Evolutionary conservation across 495 filamentous ascomycete genomes (phyloP), one percentile per base, ranked within the genome.

Genomic region (Talaromyces nanjingensis): DNA sequence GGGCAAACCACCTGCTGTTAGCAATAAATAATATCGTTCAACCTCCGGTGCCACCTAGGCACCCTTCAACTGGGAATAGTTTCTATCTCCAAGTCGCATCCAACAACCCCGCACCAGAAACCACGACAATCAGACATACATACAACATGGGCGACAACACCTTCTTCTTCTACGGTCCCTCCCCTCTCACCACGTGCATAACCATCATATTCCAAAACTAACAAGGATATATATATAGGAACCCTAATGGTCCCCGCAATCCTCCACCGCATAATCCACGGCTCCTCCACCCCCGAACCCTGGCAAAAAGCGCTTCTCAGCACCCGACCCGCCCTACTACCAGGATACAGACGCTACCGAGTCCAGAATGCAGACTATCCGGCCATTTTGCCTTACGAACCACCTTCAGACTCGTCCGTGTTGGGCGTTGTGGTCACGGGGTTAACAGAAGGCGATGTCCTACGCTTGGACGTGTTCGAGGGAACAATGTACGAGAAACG

Each of bases 391-490:
- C 73, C 83, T 0, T 60, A 42, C 4, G 2, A 12, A 42, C 63
- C 22, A 8, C 14, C 11, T 1, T 11, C 8, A 6, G 33, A 37
- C 9, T 63, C 73, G 3, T 74, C 77, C n/a, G 93, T 97, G 11
- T 82, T 88, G n/a, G 94, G 94, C 8, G 89, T 86, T 27, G 85
- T 86, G 49, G 91, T 92, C 2, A 86, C 84, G 0, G 93, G 93
- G 2, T 76, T 98, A 27, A 94, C 90, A 2, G 82, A 86, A 12
- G 86, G 81, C 0, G 91, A 97, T 69, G 74, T 97, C 29, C 75
- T 80, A 67, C 84, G 90, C 6, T 81, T 98, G 2, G 92, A 98
- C 67, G 70, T 75, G 8, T 98, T 96, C 67, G 94, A 98, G 72
- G 94, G 94, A 0, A 54, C 59, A 0, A 81, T 91, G 69, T 98